phyloP scores from a whole-genome alignment of 1,139 yeast species.

The Oligophagozyma castellii region DNA sequence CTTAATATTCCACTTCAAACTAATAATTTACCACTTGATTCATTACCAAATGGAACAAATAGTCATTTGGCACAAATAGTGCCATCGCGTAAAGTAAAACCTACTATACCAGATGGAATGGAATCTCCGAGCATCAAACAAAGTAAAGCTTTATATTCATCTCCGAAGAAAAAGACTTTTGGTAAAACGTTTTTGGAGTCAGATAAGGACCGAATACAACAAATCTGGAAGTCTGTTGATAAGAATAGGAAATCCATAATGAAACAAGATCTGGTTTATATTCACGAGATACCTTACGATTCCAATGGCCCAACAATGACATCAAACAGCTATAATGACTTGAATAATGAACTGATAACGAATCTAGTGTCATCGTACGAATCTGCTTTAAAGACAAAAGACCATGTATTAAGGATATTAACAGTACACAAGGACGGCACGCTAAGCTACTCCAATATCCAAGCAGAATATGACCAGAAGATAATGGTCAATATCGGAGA shows the following conservation, averaged over 20 bases:
- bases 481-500: conserved; percentile 26
- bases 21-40: background rate
- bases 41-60: background rate
- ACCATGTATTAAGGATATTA: conserved; percentile 25
- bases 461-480: conserved; percentile 11
- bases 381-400: conserved; percentile 26
- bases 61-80: no score
- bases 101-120: background rate
- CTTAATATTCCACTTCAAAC: background rate
- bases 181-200: background rate
- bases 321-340: conserved; percentile 12
- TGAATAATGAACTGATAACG: conserved; percentile 18
- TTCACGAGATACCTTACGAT: conserved; percentile 17
- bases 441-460: conserved; percentile 17
- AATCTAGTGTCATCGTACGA: conserved; percentile 27
- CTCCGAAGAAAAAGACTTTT: background rate
- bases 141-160: background rate
- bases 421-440: conserved; percentile 29
- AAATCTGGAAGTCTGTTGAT: background rate
- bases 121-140: background rate
- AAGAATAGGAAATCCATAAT: conserved; percentile 4
- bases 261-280: conserved; percentile 18
- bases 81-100: background rate
- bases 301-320: conserved; percentile 16
- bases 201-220: background rate